Evolutionary conservation across 768 basidiomycete species (phyloP).

Genomic region (Lactarius quietus): DNA sequence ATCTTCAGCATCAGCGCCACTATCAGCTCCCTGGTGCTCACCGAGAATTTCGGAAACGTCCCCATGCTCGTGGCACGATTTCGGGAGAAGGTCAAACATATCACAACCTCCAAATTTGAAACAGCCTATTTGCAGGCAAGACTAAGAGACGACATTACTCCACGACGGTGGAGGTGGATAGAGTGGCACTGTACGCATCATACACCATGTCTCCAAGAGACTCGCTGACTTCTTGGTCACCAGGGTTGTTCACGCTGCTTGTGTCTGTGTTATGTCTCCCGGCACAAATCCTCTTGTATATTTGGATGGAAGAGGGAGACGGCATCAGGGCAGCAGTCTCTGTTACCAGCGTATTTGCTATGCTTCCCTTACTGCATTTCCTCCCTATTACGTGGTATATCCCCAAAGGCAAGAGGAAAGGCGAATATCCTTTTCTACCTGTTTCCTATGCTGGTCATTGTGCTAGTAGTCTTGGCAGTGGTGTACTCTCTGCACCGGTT

Average conservation of each 20-base stretch:
- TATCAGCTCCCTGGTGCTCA: slow-evolving; percentile 24
- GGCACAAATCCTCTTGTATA: slow-evolving; percentile 17
- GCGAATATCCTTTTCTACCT: not conserved
- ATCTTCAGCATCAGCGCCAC: slow-evolving; percentile 24
- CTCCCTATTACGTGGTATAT: slow-evolving; percentile 1
- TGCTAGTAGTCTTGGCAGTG: not conserved
- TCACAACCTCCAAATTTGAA: not conserved
- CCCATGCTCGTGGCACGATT: slow-evolving; percentile 11
- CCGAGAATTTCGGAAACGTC: slow-evolving; percentile 17
- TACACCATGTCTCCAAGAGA: too few species aligned
- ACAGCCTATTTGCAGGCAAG: not conserved
- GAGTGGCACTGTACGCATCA: slow-evolving; percentile 19
- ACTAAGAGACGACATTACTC: not conserved
- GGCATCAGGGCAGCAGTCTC: slow-evolving; percentile 1
- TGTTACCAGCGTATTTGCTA: slow-evolving; percentile 8
- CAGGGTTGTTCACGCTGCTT: slow-evolving; percentile 17
- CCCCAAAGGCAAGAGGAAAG: not conserved
- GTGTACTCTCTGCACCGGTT: not conserved
- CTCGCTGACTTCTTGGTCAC: not conserved
- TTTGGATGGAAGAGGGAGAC: slow-evolving; percentile 15
- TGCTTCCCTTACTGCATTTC: slow-evolving; percentile 22
- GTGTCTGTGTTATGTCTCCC: slow-evolving; percentile 17
- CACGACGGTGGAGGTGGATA: slow-evolving; percentile 12
- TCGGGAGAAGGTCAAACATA: not conserved
- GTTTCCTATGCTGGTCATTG: not conserved